phyloP scores from a whole-genome alignment of 768 basidiomycete species.

The Hemileccinum rubropunctum region DNA sequence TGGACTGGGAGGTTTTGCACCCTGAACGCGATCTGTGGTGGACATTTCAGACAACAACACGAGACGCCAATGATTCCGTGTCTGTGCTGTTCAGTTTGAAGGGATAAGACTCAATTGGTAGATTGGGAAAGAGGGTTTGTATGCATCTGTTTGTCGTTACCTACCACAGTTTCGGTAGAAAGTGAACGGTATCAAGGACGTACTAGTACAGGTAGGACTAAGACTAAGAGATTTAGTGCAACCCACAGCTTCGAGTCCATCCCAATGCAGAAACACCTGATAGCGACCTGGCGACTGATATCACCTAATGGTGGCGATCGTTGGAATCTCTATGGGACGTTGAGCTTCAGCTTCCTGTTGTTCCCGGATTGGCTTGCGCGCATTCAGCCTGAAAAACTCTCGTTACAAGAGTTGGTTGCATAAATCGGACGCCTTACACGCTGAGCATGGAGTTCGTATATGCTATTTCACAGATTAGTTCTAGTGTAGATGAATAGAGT shows the following conservation, averaged over 20 bases:
- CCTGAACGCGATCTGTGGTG: background rate
- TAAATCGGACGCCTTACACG: conserved; percentile 16
- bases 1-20: conserved; percentile 22
- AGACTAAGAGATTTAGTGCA: too few relatives aligned
- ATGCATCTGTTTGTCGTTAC: too few relatives aligned
- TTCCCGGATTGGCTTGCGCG: conserved; percentile 18
- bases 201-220: too few relatives aligned
- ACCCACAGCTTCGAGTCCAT: too few relatives aligned
- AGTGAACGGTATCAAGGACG: too few relatives aligned
- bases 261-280: too few relatives aligned
- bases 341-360: background rate
- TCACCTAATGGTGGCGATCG: conserved; percentile 15
- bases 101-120: background rate
- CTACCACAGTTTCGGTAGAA: too few relatives aligned
- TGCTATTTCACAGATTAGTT: conserved; percentile 4
- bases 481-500: too few relatives aligned
- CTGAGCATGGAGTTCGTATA: conserved; percentile 25
- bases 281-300: background rate
- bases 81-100: background rate
- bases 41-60: conserved; percentile 8
- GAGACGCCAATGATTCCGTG: background rate
- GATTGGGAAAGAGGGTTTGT: background rate
- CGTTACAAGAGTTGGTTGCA: background rate
- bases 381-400: conserved; percentile 9
- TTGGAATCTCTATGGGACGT: conserved; percentile 15